Base-by-base conservation (phyloP, 257 asterid genomes). In the Rubia yunnanensis region DNA sequence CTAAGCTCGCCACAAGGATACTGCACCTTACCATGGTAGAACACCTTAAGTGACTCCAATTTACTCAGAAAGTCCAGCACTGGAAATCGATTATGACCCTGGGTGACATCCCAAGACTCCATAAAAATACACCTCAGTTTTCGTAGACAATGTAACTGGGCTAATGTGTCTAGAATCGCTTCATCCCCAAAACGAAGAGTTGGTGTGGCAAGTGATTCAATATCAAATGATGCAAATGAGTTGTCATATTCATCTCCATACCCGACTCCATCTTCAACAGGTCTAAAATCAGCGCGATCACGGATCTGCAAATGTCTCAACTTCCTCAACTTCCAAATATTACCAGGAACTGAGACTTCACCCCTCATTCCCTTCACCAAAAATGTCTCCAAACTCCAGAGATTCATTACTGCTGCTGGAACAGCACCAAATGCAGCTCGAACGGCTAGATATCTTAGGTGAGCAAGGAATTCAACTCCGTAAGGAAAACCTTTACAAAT, bases 1-100 rank as follows among this genome's bases (percentile, higher is more conserved):
- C n/a, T 50, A 50, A 50, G n/a, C n/a, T 50, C 50, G 15, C 50
- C 3, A 50, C 56, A 50, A 50, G 56, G 56, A 50, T 50, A 20
- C 56, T 18, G 56, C 27, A 18, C 56, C 56, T 20, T 50, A 50
- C 56, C 56, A 50, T 50, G n/a, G 56, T 50, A 50, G n/a, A 50
- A 50, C 56, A 50, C 56, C 56, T 50, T 50, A 26, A 50, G 56
- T 8, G 56, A 50, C 27, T 50, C 56, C 56, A 50, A 26, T 20
- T 50, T 50, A 50, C 56, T 18, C 50, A 44, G 50, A 44, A 44
- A 14, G 50, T 44, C 50, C 15, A 44, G 50, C 15, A 44, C 50
- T 44, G 50, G 50, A 44, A 44, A 44, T 44, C 50, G 50, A 44
- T 44, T 44, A 44, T 20, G 15, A 44, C 50, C 50, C 50, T 44